These are phyloP conservation scores for Oropetium thomaeum DNA, from an alignment of 176 grass and related monocot species.

Conservation along the genomic window DNA sequence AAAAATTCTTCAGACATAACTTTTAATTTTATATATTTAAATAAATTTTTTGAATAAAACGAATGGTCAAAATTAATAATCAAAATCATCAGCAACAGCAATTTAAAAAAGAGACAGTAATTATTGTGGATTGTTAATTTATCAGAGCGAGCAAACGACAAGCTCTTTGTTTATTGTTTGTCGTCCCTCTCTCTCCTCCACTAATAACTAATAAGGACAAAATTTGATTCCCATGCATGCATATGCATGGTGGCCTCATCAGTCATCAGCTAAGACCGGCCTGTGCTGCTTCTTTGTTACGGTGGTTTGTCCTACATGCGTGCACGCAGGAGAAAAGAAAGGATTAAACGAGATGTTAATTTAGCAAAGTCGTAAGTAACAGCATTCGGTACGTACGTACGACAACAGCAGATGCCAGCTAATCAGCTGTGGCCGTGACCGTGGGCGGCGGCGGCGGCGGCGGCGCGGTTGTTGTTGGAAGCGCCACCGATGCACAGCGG, in stretches of 20 bases:
- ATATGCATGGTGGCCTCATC: too few relatives aligned
- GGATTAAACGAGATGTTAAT: not conserved
- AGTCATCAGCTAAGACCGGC: not conserved
- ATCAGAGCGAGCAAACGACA: not conserved
- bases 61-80: too few relatives aligned
- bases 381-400: not conserved
- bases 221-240: constrained; percentile 18
- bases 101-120: not conserved
- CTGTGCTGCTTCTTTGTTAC: not conserved
- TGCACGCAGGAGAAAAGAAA: not conserved
- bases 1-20: too few relatives aligned
- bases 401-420: not conserved
- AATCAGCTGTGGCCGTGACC: too few relatives aligned
- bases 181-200: not conserved
- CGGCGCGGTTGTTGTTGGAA: not conserved
- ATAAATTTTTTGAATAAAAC: too few relatives aligned
- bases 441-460: not conserved
- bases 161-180: too few relatives aligned
- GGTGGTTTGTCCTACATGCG: not conserved
- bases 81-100: too few relatives aligned
- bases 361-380: too few relatives aligned
- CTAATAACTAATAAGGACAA: too few relatives aligned
- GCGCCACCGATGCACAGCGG: not conserved
- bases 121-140: not conserved
- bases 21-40: too few relatives aligned